Conservation (phyloP, 768 basidiomycete genomes). For the Suillus sp. region DNA sequence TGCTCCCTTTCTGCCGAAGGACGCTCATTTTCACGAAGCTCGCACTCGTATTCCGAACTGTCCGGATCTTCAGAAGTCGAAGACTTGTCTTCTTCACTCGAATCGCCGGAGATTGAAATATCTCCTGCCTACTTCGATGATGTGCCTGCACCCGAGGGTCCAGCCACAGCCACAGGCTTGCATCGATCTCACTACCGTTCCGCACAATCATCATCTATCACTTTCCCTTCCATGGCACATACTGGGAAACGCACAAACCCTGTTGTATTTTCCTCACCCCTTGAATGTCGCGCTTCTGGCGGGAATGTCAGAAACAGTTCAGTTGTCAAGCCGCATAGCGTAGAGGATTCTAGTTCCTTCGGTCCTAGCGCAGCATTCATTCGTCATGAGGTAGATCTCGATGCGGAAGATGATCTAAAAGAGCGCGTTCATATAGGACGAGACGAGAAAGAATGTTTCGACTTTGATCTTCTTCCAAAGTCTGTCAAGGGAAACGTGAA, state of each 20-base stretch:
- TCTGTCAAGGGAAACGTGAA: neutral
- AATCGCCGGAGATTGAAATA: constrained; percentile 34
- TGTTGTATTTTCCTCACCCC: neutral
- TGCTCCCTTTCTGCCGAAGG: constrained; percentile 2
- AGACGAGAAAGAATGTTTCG: constrained; percentile 22
- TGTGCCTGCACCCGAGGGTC: constrained; percentile 46
- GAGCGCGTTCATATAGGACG: constrained; percentile 19
- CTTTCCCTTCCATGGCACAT: constrained; percentile 23
- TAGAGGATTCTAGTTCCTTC: constrained; percentile 10
- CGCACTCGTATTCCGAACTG: constrained; percentile 9
- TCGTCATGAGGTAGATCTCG: constrained; percentile 17
- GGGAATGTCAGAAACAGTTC: neutral
- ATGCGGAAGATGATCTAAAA: constrained; percentile 10
- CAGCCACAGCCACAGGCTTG: constrained; percentile 43
- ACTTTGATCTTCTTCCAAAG: constrained; percentile 31
- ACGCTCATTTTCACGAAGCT: constrained; percentile 17
- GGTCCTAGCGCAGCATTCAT: constrained; percentile 36
- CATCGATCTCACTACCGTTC: constrained; percentile 32
- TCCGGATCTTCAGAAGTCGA: constrained; percentile 25
- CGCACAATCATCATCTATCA: constrained; percentile 23
- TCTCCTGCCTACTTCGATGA: constrained; percentile 49
- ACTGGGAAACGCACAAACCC: constrained; percentile 9
- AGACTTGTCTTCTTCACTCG: constrained; percentile 19
- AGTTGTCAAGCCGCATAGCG: neutral
- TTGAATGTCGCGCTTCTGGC: neutral